These are phyloP conservation scores for Chlamydomonas sphaeroides DNA, from an alignment of 139 green algal genomes.

Conservation along the genomic window DNA sequence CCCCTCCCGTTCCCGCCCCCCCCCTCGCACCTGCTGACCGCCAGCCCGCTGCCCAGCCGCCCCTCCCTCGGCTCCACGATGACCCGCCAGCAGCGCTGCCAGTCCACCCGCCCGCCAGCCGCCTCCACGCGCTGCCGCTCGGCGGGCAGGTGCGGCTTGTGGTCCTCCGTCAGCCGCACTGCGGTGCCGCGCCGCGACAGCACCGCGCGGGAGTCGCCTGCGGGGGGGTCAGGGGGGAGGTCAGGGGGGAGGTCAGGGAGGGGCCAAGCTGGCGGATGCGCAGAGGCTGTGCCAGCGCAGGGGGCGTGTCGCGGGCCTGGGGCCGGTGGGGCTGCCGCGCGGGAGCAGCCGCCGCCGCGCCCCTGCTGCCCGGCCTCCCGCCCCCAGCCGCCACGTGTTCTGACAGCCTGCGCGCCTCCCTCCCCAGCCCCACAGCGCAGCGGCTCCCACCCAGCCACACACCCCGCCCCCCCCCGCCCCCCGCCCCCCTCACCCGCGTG, in stretches of 20 bases:
- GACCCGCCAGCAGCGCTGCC: constrained; percentile 79
- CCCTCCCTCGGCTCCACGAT: constrained; percentile 73
- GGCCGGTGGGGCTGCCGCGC: no score
- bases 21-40: constrained; percentile 67
- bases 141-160: constrained; percentile 75
- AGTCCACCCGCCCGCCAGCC: constrained; percentile 69
- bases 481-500: constrained; percentile 60
- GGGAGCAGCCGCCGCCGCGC: no score
- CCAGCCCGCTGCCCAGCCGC: constrained; percentile 69
- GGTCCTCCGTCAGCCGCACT: constrained; percentile 76
- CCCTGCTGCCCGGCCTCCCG: no score
- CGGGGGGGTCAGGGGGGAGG: no score
- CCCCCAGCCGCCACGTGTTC: no score
- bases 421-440: no score
- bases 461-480: neutral
- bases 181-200: constrained; percentile 58
- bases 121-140: constrained; percentile 63
- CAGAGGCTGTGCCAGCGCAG: no score
- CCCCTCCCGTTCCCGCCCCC: neutral
- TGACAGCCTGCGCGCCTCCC: no score
- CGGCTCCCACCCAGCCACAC: no score
- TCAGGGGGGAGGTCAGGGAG: no score
- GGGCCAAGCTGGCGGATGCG: no score
- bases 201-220: constrained; percentile 73
- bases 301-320: no score